Percentiles rank a stretch among this genome's conserved stretches.
Evolutionary conservation across 2,329 filamentous ascomycete species (phyloP).

Genomic region (Cladosporium cucumerinum): DNA sequence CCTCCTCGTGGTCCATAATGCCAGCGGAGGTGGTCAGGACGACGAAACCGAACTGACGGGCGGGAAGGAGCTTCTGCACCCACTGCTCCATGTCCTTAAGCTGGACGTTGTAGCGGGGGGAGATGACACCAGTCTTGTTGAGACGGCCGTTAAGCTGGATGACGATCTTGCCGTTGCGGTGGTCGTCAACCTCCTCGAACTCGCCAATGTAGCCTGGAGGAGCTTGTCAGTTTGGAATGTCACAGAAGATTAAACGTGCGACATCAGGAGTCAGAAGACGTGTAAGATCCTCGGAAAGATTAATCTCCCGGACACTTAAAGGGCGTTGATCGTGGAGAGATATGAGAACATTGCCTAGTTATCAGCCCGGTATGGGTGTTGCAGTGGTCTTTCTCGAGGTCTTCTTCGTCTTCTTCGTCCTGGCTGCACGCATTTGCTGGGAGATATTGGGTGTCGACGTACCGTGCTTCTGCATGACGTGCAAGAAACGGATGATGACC

Average conservation of each 20-base stretch:
- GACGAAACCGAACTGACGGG: slow-evolving; percentile 99
- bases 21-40: slow-evolving; percentile 98
- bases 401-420: slow-evolving; percentile 8
- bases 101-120: slow-evolving; percentile 98
- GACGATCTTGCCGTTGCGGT: slow-evolving; percentile 99
- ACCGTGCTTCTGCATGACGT: slow-evolving; percentile 99
- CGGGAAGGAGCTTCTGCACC: slow-evolving; percentile 97
- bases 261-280: slow-evolving; percentile 83
- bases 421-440: background rate
- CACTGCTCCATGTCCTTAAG: slow-evolving; percentile 98
- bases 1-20: slow-evolving; percentile 99
- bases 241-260: slow-evolving; percentile 90
- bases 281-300: slow-evolving; percentile 85
- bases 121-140: slow-evolving; percentile 99
- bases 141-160: slow-evolving; percentile 98
- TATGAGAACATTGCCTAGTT: slow-evolving; percentile 97
- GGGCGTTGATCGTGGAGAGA: slow-evolving; percentile 81
- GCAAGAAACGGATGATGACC: slow-evolving; percentile 99
- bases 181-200: slow-evolving; percentile 99
- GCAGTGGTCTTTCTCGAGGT: slow-evolving; percentile 7
- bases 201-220: slow-evolving; percentile 91
- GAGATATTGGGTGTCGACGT: slow-evolving; percentile 48
- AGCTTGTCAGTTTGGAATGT: slow-evolving; percentile 64
- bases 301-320: slow-evolving; percentile 99
- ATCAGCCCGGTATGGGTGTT: slow-evolving; percentile 76